Conservation (phyloP, 129 eudicot genomes). For the Chrysanthemum lavandulifolium region DNA sequence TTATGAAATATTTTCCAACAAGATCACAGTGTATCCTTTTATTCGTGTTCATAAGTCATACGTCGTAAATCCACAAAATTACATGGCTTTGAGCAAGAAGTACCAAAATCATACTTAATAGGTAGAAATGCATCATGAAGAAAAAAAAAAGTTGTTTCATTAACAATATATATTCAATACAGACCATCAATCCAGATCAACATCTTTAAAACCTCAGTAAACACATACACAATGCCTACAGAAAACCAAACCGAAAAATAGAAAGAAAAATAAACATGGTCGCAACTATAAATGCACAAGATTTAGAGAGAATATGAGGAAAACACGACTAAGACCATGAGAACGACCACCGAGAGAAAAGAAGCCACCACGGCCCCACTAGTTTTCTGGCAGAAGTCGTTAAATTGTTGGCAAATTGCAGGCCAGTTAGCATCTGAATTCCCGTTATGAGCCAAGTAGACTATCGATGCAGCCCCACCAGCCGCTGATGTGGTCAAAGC, state of each 20-base stretch:
- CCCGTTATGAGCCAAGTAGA: conserved; percentile 86
- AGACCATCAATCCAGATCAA: conserved; percentile 12
- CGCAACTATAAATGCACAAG: neutral
- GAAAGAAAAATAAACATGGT: neutral
- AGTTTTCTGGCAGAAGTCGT: conserved; percentile 53
- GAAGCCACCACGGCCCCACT: conserved; percentile 87
- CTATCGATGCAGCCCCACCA: conserved; percentile 72
- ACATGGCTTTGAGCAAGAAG: no score
- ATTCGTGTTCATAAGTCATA: no score
- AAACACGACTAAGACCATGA: conserved; percentile 47
- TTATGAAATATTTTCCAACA: no score
- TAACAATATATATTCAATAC: neutral
- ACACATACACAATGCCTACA: neutral
- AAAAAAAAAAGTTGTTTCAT: neutral
- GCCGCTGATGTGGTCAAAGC: conserved; percentile 67
- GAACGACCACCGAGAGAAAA: conserved; percentile 49
- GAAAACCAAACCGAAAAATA: conserved; percentile 1
- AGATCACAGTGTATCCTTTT: no score
- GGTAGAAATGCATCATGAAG: neutral
- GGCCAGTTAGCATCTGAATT: conserved; percentile 76
- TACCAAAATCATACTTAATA: neutral
- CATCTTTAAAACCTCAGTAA: conserved; percentile 16
- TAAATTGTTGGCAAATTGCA: conserved; percentile 75
- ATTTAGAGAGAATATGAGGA: conserved; percentile 61
- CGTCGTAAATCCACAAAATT: no score